Evolutionary conservation across 306 rosid genomes (phyloP), one percentile per base, ranked within the genome.

Genomic region (Castanopsis chinensis): DNA sequence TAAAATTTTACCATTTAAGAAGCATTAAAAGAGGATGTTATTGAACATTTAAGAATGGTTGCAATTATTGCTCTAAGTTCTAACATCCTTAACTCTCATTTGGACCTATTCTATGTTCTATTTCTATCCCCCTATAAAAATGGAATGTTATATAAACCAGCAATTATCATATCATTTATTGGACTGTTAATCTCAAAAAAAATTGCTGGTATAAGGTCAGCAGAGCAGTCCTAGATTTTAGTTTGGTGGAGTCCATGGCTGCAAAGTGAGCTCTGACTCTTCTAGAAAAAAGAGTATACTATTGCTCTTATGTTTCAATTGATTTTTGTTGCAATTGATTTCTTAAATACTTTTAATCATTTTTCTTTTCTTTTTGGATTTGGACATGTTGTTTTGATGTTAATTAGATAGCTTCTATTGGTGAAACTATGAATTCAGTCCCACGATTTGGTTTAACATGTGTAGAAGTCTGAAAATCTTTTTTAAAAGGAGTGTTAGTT

Each of bases 201-300:
- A 20, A 1, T 5, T 13, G 20, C 3, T 43, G 33, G 20, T 61
- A 20, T 73, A 35, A 75, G 17, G 76, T 81, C 76, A 57, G 35
- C 33, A 28, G 76, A 57, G 35, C 33, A 12, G 55, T 14, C 43
- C 10, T 1, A 35, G 41, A n/a, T 28, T 13, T 6, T 58, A 20
- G 61, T 4, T 23, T 21, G 41, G 15, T 63, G 14, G 60, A 72
- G 57, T 74, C 65, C 33, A 45, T 33, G 80, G 76, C 73, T 6
- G 68, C 81, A 70, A 14, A 67, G 64, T 73, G 76, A 73, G 70
- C 72, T 73, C 82, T 68, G 81, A 77, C 80, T 81, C 76, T 52
- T 43, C 37, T 43, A 27, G 28, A 20, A 79, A 13, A 7, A 3
- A 23, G 4, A n/a, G 8, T 35, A n/a, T n/a, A n/a, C n/a, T n/a